Base-by-base conservation (phyloP, 129 eudicot genomes). In the Pulicaria dysenterica region DNA sequence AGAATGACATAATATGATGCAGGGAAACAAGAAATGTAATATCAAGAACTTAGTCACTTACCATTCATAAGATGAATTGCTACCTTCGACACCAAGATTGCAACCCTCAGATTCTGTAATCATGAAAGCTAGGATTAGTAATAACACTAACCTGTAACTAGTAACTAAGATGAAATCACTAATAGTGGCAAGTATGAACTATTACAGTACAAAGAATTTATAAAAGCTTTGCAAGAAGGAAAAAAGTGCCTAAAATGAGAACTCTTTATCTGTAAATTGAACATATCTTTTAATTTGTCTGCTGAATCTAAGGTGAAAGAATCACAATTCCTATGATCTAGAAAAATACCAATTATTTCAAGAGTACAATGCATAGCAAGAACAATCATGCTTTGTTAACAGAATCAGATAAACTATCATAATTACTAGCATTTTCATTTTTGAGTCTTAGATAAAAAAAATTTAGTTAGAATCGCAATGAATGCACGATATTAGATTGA, bases 21-120 rank as follows among this genome's bases (percentile, higher is more conserved):
- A 17, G 31, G 51, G 12, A 62, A 43, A 8, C 15, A 3, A 38
- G 31, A 68, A 15, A 67, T 11, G 9, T 8, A 9, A 16, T 39
- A 6, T 39, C 10, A 10, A 39, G 49, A n/a, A 38, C 79, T n/a
- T n/a, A n/a, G n/a, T n/a, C n/a, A n/a, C n/a, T 74, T 55, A 85
- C 97, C 86, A 39, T 77, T 78, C 39, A 87, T 76, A 75, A 92
- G 85, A 76, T 89, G 96, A 68, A 82, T 78, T 58, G 96, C 98
- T 10, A 96, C 98, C 66, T 87, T 89, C 11, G 98, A 89, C 37
- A 89, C 98, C 58, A 92, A 83, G 39, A 92, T 90, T 14, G 92
- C 96, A 58, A 92, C 70, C 73, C 98, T 82, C 78, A 92, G 64
- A 41, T 92, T 89, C 85, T 92, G 96, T 88, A 85, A 80, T 34